A percentile compares a stretch with the other conserved stretches of the same genome.
phyloP scores from a whole-genome alignment of 306 rosid genomes.

The Canavalia ensiformis region DNA sequence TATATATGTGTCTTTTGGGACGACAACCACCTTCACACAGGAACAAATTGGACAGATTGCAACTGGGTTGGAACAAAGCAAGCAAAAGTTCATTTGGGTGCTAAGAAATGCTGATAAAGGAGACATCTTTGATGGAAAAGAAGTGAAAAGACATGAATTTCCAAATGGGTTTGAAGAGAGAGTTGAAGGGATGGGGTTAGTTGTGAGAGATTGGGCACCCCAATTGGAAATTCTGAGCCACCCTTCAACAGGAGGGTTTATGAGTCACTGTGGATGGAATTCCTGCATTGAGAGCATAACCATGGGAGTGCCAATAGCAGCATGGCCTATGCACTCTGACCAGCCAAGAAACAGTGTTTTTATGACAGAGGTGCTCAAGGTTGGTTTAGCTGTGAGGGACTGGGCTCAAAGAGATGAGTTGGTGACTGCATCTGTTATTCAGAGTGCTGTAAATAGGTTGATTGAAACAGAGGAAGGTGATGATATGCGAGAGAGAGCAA shows the following conservation, averaged over 20 bases:
- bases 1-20: conserved; percentile 71
- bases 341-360: conserved; percentile 36
- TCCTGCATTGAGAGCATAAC: conserved; percentile 40
- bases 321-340: conserved; percentile 53
- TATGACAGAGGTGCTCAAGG: conserved; percentile 32
- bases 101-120: conserved; percentile 61
- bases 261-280: conserved; percentile 51
- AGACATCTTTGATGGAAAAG: conserved; percentile 46
- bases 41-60: conserved; percentile 62
- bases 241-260: conserved; percentile 44
- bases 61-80: conserved; percentile 63
- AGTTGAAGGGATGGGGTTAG: conserved; percentile 18
- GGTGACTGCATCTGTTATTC: conserved; percentile 47
- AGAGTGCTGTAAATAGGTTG: conserved; percentile 50
- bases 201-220: conserved; percentile 47
- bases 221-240: conserved; percentile 46
- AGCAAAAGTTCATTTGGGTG: conserved; percentile 65
- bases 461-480: conserved; percentile 62
- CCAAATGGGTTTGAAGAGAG: conserved; percentile 42
- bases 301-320: conserved; percentile 49
- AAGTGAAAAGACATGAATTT: conserved; percentile 46
- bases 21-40: conserved; percentile 55
- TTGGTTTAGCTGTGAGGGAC: conserved; percentile 46
- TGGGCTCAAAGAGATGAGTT: conserved; percentile 54
- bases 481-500: conserved; percentile 55